Conservation (phyloP, 495 filamentous ascomycete genomes). For the Lophiotrema nucula region DNA sequence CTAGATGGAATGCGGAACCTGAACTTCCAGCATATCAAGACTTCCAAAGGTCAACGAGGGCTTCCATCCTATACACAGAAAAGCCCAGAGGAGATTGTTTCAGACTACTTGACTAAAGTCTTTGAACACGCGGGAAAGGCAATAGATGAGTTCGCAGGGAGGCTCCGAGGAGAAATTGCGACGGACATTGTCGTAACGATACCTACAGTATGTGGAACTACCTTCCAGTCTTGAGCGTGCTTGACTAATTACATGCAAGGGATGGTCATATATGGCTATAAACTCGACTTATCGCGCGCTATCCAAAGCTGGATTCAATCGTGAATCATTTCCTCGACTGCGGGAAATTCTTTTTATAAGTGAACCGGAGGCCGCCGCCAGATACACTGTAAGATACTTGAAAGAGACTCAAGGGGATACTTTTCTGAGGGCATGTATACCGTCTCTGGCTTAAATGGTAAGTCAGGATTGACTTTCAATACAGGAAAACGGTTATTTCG, state of each 20-base stretch:
- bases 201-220: constrained; percentile 7
- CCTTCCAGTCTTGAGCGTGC: not conserved
- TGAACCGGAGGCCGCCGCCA: constrained; percentile 24
- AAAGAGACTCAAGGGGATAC: not conserved
- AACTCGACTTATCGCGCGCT: constrained; percentile 24
- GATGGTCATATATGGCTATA: constrained; percentile 24
- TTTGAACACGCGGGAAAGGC: not conserved
- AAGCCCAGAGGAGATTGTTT: constrained; percentile 20
- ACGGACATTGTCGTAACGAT: constrained; percentile 24
- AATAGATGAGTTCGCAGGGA: not conserved
- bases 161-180: constrained; percentile 2
- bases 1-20: constrained; percentile 27
- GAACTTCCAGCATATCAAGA: constrained; percentile 10
- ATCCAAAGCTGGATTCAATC: constrained; percentile 23
- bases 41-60: not conserved
- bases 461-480: not conserved
- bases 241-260: not conserved
- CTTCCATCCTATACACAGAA: constrained; percentile 13
- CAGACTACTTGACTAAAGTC: constrained; percentile 23
- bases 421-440: constrained; percentile 17
- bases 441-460: not conserved
- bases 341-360: constrained; percentile 18
- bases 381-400: constrained; percentile 15
- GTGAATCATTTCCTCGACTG: constrained; percentile 6
- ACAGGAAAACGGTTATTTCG: constrained; percentile 12